Evolutionary conservation across 2,329 filamentous ascomycete species (phyloP), one percentile per base, ranked within the genome.

Genomic region (Tolypocladium album): DNA sequence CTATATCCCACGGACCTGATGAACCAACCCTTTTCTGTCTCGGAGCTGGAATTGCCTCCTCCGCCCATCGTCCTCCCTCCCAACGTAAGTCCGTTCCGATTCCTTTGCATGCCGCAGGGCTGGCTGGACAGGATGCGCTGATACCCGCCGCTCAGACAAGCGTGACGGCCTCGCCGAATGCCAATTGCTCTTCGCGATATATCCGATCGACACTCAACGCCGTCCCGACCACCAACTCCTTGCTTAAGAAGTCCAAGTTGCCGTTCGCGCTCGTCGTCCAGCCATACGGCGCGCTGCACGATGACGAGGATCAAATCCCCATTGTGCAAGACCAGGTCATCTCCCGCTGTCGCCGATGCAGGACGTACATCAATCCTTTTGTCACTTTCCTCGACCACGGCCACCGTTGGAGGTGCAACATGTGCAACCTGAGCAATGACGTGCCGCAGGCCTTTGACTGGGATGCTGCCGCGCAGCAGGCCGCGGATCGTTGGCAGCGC

Each of bases 401-500:
- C 55, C 94, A 99, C 76, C 85, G 94, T 71, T 99, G 94, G 94
- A 88, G 93, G 70, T 99, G 94, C 79, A 99, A 99, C 77, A 97
- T 99, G 92, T 99, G 94, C 76, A 97, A 96, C 75, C 81, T 99
- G 65, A 97, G 92, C 67, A 99, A 99, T 72, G 94, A 99, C 68
- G 93, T 97, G 45, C 94, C 94, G n/a, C 94, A 99, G 75, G 92
- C 92, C 43, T 99, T 99, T 66, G 94, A 99, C 73, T 99, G 94
- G 94, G 94, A 99, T 75, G 88, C 91, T 40, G 88, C 90, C 53
- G 82, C 92, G 59, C 93, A 97, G 75, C 92, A 96, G 79, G 89
- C 86, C 58, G 88, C 95, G 57, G 93, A 99, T 72, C 82, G 94
- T 70, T 96, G 94, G 89, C 88, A 95, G 73, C 83, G 94, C 67